Conservation (phyloP, 2,329 filamentous ascomycete species). For the Fusarium buxicola region DNA sequence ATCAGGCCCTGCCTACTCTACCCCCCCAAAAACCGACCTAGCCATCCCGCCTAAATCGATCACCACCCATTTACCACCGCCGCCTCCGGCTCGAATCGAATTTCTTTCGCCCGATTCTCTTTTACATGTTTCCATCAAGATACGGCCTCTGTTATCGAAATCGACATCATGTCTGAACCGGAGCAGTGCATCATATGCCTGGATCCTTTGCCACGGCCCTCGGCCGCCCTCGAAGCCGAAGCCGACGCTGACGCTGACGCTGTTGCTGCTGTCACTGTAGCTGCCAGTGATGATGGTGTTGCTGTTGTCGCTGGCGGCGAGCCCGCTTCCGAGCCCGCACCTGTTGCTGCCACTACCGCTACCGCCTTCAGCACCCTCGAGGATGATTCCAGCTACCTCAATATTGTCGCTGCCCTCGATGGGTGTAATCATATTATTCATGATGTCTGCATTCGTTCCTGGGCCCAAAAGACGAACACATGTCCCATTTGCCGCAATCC, state of each 20-base stretch:
- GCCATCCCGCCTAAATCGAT: conserved; percentile 31
- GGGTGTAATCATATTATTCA: conserved; percentile 94
- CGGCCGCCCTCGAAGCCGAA: conserved; percentile 42
- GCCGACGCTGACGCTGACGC: background rate
- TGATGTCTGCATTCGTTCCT: conserved; percentile 90
- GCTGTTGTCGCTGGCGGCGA: conserved; percentile 39
- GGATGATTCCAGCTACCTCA: conserved; percentile 51
- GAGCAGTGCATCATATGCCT: conserved; percentile 79
- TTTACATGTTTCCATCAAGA: conserved; percentile 62
- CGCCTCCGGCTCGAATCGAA: conserved; percentile 38
- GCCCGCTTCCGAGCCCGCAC: conserved; percentile 35
- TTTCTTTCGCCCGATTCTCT: conserved; percentile 39
- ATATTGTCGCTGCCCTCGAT: conserved; percentile 69
- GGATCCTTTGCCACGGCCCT: conserved; percentile 64
- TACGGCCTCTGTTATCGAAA: conserved; percentile 51
- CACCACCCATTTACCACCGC: conserved; percentile 40
- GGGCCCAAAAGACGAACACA: conserved; percentile 97
- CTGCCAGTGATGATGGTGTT: conserved; percentile 38
- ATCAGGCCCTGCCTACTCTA: conserved; percentile 31
- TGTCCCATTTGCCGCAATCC: conserved; percentile 95
- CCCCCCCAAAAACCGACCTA: conserved; percentile 31
- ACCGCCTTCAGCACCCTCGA: conserved; percentile 41
- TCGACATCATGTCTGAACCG: conserved; percentile 63
- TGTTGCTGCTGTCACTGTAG: conserved; percentile 36
- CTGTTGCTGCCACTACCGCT: conserved; percentile 39